A percentile compares a stretch with the other conserved stretches of the same genome.
These are phyloP conservation scores for Waitea zeae DNA, from an alignment of 1,284 basidiomycete species.

Conservation along the genomic window DNA sequence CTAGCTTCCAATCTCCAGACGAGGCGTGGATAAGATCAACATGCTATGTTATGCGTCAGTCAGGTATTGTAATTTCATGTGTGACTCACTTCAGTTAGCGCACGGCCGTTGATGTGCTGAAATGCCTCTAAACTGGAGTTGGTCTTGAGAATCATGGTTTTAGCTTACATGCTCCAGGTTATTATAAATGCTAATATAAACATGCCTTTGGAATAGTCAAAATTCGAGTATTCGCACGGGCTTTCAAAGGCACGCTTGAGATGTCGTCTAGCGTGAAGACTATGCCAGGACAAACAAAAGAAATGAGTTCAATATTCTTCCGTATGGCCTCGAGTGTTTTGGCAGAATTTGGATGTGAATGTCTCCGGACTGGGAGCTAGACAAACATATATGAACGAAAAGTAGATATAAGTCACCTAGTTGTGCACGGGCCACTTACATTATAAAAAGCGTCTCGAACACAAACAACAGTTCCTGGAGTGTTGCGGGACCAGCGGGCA, in stretches of 20 bases:
- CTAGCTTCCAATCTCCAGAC: conserved; percentile 26
- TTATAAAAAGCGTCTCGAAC: conserved; percentile 80
- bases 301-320: conserved; percentile 52
- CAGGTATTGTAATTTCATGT: not conserved
- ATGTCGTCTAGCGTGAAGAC: conserved; percentile 52
- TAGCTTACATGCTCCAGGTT: not conserved
- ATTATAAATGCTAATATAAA: conserved; percentile 1
- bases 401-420: conserved; percentile 1
- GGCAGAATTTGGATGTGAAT: conserved; percentile 38
- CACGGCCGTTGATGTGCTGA: conserved; percentile 47
- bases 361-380: conserved; percentile 65
- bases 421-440: conserved; percentile 22
- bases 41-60: conserved; percentile 20
- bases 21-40: conserved; percentile 57
- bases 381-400: too few relatives aligned
- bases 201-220: conserved; percentile 49
- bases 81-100: conserved; percentile 42
- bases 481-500: conserved; percentile 50
- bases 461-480: conserved; percentile 60
- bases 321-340: conserved; percentile 49
- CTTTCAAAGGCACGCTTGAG: conserved; percentile 17
- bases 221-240: conserved; percentile 21
- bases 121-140: conserved; percentile 44
- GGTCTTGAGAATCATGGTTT: conserved; percentile 23
- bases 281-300: conserved; percentile 54